Base-by-base conservation (phyloP, 2,329 filamentous ascomycete genomes). In the Penicillium olsonii region DNA sequence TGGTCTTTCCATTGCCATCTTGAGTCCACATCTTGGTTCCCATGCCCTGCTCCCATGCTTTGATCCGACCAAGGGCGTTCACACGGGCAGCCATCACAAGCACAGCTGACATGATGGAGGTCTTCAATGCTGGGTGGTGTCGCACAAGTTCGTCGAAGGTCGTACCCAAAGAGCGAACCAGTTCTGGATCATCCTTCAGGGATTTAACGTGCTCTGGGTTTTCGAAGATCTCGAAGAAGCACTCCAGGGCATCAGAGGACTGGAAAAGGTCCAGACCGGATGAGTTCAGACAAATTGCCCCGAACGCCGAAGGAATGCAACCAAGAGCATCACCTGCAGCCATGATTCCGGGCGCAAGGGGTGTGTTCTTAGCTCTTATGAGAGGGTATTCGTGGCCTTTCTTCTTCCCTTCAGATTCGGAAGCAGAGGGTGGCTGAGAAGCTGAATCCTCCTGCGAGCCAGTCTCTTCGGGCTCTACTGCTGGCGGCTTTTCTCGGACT, bases 181-280 rank as follows among this genome's bases (percentile, higher is more conserved):
- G 78, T 29, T 87, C 84, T 5, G 81, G 76, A 57, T 96, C 92
- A 31, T 78, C 77, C 54, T 89, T 84, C 79, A 99, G 85, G 55
- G 87, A 87, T 60, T 88, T 89, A 50, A 99, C 84, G 70, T 99
- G 95, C 14, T 84, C 81, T 2, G 91, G 85, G 58, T 90, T 97
- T 70, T 96, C 90, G 58, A 99, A 99, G n/a, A 97, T 90, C 67
- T 96, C 90, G 57, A 99, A 87, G 67, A 92, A 97, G 59, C 84
- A 88, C 48, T 92, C 86, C 37, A 99, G 79, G 2, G 90, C 92
- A 50, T 84, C 80, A 0, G 92, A 96, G 0, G 84, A 82, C 49
- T 90, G 85, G 62, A 99, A 95, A 66, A 96, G 81, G 62, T 88
- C 87, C 78, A 96, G 87, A 8, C 94, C 94, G 22, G 84, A 79